A percentile compares a stretch with the other conserved stretches of the same genome.
Conservation (phyloP, 2,329 filamentous ascomycete genomes). For the Trichoderma sp. region DNA sequence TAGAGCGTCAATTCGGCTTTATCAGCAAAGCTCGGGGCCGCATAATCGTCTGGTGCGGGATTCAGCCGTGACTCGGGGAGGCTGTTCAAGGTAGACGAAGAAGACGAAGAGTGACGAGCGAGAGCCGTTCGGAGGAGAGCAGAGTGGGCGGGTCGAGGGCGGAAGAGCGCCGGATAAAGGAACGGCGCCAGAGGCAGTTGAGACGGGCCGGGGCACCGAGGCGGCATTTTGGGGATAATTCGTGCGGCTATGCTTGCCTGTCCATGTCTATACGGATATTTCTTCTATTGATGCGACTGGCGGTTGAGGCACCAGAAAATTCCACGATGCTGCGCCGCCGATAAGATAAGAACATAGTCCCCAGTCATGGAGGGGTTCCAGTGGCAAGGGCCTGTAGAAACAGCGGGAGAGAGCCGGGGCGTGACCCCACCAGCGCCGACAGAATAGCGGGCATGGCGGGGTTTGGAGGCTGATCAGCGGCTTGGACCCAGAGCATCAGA, state of each 20-base stretch:
- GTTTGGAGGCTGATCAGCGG: background rate
- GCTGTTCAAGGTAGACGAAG: slow-evolving; percentile 22
- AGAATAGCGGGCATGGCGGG: slow-evolving; percentile 1
- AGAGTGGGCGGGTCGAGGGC: slow-evolving; percentile 26
- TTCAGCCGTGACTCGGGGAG: slow-evolving; percentile 63
- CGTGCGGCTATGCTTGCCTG: background rate
- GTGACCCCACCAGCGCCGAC: slow-evolving; percentile 10
- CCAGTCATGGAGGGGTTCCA: background rate
- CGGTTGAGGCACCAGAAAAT: background rate
- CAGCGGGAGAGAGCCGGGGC: background rate
- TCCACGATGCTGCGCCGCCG: background rate
- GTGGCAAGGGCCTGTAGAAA: background rate
- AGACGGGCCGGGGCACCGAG: slow-evolving; percentile 26
- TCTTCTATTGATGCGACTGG: background rate
- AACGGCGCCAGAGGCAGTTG: slow-evolving; percentile 36
- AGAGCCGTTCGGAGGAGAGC: slow-evolving; percentile 23
- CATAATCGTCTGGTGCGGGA: slow-evolving; percentile 80
- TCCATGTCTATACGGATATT: background rate
- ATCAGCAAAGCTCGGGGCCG: slow-evolving; percentile 79
- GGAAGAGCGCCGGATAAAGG: slow-evolving; percentile 48
- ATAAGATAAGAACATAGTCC: slow-evolving; percentile 4
- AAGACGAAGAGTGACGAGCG: slow-evolving; percentile 22
- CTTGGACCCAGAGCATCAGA: background rate
- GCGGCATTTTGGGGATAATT: slow-evolving; percentile 26
- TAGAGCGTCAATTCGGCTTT: slow-evolving; percentile 74